phyloP scores from a whole-genome alignment of 78 protist genomes.

The Dictyostelium discoideum region DNA sequence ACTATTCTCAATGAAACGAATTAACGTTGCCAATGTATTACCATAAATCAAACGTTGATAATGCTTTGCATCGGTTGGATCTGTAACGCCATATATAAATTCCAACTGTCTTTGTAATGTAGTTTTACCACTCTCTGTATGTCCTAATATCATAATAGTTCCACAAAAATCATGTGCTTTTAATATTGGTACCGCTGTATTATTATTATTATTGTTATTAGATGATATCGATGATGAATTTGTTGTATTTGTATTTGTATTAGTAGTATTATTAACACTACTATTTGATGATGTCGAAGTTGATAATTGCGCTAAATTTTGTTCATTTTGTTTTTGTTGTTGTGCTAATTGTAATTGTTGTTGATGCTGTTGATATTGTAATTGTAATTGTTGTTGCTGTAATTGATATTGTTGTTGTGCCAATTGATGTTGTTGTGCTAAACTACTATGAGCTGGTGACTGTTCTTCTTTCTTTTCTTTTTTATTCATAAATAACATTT shows the following conservation, averaged over 20 bases:
- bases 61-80: constrained; percentile 31
- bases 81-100: constrained; percentile 38
- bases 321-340: neutral
- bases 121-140: constrained; percentile 55
- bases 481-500: constrained; percentile 4
- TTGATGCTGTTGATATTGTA: constrained; percentile 9
- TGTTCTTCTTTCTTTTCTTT: neutral
- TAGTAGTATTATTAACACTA: no score
- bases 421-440: constrained; percentile 6
- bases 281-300: neutral
- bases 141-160: constrained; percentile 8
- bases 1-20: constrained; percentile 44
- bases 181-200: neutral
- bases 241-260: neutral
- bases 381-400: constrained; percentile 18
- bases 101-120: constrained; percentile 69
- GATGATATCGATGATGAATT: neutral
- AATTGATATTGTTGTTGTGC: constrained; percentile 7
- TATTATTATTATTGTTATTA: neutral
- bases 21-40: constrained; percentile 70
- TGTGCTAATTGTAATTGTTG: neutral
- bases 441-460: neutral
- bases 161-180: constrained; percentile 14
- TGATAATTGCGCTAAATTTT: neutral
- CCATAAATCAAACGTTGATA: constrained; percentile 61